These are phyloP conservation scores for Phytophthora capsici DNA, from an alignment of 352 stramenopile species.

Conservation along the genomic window DNA sequence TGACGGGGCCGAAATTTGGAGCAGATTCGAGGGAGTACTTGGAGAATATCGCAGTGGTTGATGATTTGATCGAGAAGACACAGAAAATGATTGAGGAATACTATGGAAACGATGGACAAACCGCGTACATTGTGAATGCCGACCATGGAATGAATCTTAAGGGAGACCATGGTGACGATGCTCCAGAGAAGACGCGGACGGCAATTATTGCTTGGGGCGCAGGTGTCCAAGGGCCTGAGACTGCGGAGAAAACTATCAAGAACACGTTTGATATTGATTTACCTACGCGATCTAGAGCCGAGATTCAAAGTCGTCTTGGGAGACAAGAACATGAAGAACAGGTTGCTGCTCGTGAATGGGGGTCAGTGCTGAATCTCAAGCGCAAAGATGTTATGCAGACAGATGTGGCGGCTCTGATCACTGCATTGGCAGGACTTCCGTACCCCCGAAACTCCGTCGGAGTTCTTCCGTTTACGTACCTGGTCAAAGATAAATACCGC, in stretches of 20 bases:
- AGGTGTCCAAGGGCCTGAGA: slow-evolving; percentile 48
- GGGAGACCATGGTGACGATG: slow-evolving; percentile 74
- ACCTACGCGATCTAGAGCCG: slow-evolving; percentile 60
- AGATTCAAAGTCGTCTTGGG: slow-evolving; percentile 56
- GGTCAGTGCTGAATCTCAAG: slow-evolving; percentile 43
- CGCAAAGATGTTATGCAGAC: slow-evolving; percentile 85
- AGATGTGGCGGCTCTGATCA: slow-evolving; percentile 78
- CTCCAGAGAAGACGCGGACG: slow-evolving; percentile 79
- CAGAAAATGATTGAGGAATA: slow-evolving; percentile 66
- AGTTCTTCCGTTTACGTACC: slow-evolving; percentile 74
- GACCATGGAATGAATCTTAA: slow-evolving; percentile 88
- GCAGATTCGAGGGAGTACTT: slow-evolving; percentile 75
- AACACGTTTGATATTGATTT: slow-evolving; percentile 61
- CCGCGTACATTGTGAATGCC: slow-evolving; percentile 78
- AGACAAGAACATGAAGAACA: slow-evolving; percentile 53
- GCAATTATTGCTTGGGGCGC: slow-evolving; percentile 82
- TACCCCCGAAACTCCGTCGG: slow-evolving; percentile 85
- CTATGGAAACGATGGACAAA: slow-evolving; percentile 67
- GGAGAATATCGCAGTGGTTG: slow-evolving; percentile 80
- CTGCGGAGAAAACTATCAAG: background rate
- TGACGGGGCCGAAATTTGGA: slow-evolving; percentile 79
- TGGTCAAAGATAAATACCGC: slow-evolving; percentile 63
- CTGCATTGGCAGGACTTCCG: slow-evolving; percentile 65
- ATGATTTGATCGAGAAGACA: slow-evolving; percentile 74
- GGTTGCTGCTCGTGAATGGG: slow-evolving; percentile 50